These are phyloP conservation scores for Dictyostelium firmibasis DNA, from an alignment of 78 protist genomes.

Conservation along the genomic window DNA sequence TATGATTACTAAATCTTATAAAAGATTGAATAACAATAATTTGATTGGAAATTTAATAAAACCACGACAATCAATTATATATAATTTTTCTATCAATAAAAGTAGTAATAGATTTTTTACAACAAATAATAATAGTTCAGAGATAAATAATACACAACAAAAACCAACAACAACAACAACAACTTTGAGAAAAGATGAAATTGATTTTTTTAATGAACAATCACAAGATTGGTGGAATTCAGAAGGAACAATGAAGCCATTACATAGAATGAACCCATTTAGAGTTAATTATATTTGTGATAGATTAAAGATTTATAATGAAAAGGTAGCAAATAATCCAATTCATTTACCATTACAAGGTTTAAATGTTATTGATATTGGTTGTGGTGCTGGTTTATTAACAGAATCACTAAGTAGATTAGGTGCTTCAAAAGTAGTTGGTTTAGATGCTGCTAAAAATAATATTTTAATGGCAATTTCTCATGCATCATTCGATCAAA, in stretches of 20 bases:
- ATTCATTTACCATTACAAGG: constrained; percentile 8
- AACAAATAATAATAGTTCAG: not conserved
- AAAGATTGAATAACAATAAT: not conserved
- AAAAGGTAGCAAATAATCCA: not conserved
- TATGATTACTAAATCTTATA: not conserved
- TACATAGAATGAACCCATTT: constrained; percentile 75
- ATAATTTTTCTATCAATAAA: too few relatives aligned
- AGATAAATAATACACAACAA: not conserved
- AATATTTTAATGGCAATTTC: constrained; percentile 56
- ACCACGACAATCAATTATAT: not conserved
- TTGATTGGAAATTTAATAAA: too few relatives aligned
- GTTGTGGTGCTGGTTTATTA: constrained; percentile 76
- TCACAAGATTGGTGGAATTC: constrained; percentile 76
- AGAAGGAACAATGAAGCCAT: constrained; percentile 67
- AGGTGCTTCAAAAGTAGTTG: constrained; percentile 51
- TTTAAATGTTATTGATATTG: constrained; percentile 52
- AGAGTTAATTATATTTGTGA: constrained; percentile 56
- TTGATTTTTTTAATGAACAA: constrained; percentile 35
- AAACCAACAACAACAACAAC: not conserved
- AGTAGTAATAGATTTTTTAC: not conserved
- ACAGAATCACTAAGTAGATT: constrained; percentile 67
- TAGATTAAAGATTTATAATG: not conserved
- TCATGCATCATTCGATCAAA: constrained; percentile 30
- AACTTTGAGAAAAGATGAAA: constrained; percentile 45
- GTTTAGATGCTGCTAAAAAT: constrained; percentile 67